Evolutionary conservation across 805 yeast species (phyloP), one percentile per base, ranked within the genome.

Genomic region (Candida sakaeoensis): DNA sequence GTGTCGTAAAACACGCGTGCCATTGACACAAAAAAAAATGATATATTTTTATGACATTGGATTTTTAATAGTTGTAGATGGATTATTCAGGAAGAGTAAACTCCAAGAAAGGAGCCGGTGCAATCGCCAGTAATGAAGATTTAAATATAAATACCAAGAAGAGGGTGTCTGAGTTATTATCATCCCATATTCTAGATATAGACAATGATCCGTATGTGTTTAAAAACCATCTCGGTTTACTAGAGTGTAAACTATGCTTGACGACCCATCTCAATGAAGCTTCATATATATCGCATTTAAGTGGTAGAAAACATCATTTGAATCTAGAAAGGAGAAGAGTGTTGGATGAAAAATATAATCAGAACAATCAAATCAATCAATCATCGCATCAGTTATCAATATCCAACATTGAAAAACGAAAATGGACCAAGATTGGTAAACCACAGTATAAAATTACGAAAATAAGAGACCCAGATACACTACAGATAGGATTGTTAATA

Each of bases 41-140:
- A n/a, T n/a, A n/a, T n/a, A n/a, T n/a, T 23, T 23, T 12, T 23
- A 23, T 12, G 26, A 23, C 26, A 23, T 23, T 23, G 26, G 12
- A 23, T 12, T 9, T 23, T 23, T 26, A 26, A 26, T 26, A 26
- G 14, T 14, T 27, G 4, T 9, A 8, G 3, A 89, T 89, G 97
- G 96, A 89, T 58, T 86, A 86, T 55, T 90, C 87, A 46, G 85
- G 85, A 50, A 65, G 96, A 52, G 95, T 85, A 2, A 96, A 96
- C 33, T 83, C 95, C 5, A 89, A 89, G 61, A 80, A 86, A 57
- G 96, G 96, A 8, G 78, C 83, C 21, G 97, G 96, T 49, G 96
- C 95, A 5, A 70, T 89, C 14, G 96, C 96, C 1, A 85, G 85
- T 4, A 65, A 69, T 32, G 75, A 79, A 15, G 89, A 84, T 47